Base-by-base conservation (phyloP, 2,329 filamentous ascomycete genomes). In the Colletotrichum falcatum region DNA sequence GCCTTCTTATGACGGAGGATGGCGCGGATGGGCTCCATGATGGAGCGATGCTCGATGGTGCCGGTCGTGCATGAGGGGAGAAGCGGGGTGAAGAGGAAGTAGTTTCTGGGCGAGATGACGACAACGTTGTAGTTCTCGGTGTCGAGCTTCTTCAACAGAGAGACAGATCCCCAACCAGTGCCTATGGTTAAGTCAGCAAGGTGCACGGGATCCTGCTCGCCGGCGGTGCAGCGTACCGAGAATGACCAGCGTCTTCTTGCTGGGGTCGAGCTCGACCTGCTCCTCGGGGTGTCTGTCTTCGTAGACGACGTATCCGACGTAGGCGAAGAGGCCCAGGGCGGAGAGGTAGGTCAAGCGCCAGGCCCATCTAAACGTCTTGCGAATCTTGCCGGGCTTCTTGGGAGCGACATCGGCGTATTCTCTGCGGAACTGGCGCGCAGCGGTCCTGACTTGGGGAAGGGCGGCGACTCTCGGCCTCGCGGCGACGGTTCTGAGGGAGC, bases 121-220 rank as follows among this genome's bases (percentile, higher is more conserved):
- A 98, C 83, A 82, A 98, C 95, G 82, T 99, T 98, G 90, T 98
- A 99, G 88, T 98, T 97, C 82, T 97, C 93, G 72, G 95, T 98
- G 80, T 99, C 95, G 83, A 99, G 93, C 81, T 97, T 98, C 90
- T 99, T 99, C 75, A 99, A 90, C 72, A 99, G 91, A 72, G 95
- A 97, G 78, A 99, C 94, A 53, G 95, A 94, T 76, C 85, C 96
- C 96, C 96, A 99, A 76, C 96, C 96, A 77, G 95, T 97, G 79
- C 95, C 95, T 98, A 72, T 42, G 62, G 61, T 30, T 37, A n/a
- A 8, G 65, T 66, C 44, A 67, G 66, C 78, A 75, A 30, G 55
- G 9, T 30, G 37, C 42, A 23, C 33, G n/a, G 23, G 20, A 46
- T 33, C 65, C 55, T 66, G 54, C 42, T 26, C 53, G 37, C 53